Conservation (phyloP, 768 basidiomycete genomes). For the Tylopilus intermedius region DNA sequence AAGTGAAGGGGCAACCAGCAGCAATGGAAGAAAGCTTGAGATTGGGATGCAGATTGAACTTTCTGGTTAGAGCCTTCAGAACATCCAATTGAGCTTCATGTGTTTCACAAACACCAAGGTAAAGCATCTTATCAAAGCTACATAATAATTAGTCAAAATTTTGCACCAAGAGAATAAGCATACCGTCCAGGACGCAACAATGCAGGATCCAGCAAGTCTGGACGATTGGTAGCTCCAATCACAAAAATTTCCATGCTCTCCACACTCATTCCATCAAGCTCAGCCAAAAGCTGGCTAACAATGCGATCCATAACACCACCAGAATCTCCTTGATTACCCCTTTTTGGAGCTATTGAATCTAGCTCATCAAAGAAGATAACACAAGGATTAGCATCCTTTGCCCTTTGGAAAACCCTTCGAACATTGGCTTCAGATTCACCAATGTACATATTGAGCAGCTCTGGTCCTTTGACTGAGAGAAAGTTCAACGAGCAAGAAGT, state of each 20-base stretch:
- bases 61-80: conserved; percentile 84
- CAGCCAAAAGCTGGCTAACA: conserved; percentile 89
- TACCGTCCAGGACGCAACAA: conserved; percentile 84
- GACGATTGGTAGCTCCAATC: conserved; percentile 92
- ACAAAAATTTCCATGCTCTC: conserved; percentile 80
- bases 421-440: conserved; percentile 99
- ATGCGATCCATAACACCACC: conserved; percentile 98
- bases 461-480: conserved; percentile 95
- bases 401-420: conserved; percentile 83
- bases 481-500: conserved; percentile 94
- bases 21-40: conserved; percentile 63
- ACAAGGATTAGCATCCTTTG: conserved; percentile 88
- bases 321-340: conserved; percentile 93
- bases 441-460: conserved; percentile 96
- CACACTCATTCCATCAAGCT: conserved; percentile 83
- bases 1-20: conserved; percentile 80
- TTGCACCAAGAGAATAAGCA: conserved; percentile 13
- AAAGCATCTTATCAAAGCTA: conserved; percentile 96
- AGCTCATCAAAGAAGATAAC: conserved; percentile 97
- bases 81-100: conserved; percentile 84
- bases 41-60: conserved; percentile 74
- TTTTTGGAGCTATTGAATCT: conserved; percentile 90
- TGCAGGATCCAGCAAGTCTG: conserved; percentile 87
- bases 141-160: background rate
- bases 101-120: conserved; percentile 86